Base-by-base conservation (phyloP, 2,329 filamentous ascomycete genomes). In the Bimuria novae-zelandiae region DNA sequence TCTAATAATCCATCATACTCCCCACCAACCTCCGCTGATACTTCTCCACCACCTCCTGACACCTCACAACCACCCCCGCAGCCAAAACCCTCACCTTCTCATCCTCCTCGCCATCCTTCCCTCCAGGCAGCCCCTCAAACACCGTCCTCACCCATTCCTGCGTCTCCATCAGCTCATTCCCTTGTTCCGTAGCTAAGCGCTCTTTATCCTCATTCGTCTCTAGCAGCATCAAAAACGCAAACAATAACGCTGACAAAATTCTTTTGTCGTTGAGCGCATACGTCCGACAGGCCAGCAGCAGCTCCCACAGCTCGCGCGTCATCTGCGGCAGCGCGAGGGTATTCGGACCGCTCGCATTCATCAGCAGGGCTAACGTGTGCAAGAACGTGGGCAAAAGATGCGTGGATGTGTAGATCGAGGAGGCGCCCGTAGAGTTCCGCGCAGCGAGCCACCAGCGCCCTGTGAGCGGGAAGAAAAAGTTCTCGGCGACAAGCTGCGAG, bases 401-500 rank as follows among this genome's bases (percentile, higher is more conserved):
- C 0, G 91, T 87, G 36, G 91, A 85, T 45, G 90, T 84, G 56
- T 91, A 81, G 44, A 92, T 82, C 45, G 85, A 84, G 33, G 21
- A 49, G 40, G n/a, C 43, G 35, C 41, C 53, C 14, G 19, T 36
- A 16, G 48, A 70, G 67, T 78, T 86, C 57, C 82, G 82, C 27
- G 82, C 67, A 57, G 83, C 78, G 2, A 89, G 80, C 68, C 88
- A 89, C 75, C 94, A 95, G 36, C 90, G 87, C 0, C 88, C 89
- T 0, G 89, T 88, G 8, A 99, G 80, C 0, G 94, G 93, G 59
- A 89, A 89, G 82, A 97, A 97, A 78, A 97, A 94, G 14, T 82
- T 83, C 0, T 85, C 80, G 0, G 86, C 83, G 22, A 97, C 84
- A 22, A 96, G 78, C 45, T 87, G 84, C 33, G 92, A 88, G 0